Evolutionary conservation across 2,329 filamentous ascomycete species (phyloP), one percentile per base, ranked within the genome.

Genomic region (Capronia americana): DNA sequence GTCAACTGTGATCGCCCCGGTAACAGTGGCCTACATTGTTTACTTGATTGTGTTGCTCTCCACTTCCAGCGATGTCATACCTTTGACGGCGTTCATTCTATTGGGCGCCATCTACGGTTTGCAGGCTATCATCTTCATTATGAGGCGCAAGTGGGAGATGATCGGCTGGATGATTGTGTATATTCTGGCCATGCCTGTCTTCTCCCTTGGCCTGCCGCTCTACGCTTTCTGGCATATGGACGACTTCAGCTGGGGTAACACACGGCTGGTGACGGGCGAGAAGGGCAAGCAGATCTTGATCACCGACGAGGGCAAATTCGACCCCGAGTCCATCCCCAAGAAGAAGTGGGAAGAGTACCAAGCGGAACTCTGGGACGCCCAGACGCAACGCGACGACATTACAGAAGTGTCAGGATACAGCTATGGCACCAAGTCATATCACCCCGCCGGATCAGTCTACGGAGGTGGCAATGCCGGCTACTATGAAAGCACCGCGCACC

Each of bases 341-440:
- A 99, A 98, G 89, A 95, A 92, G 85, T 99, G 95, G 95, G 95
- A 99, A 79, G 95, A 99, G 75, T 99, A 98, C 79, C 95, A 99
- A 79, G 91, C 91, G 69, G 95, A 98, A 84, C 88, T 99, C 53
- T 99, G 94, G 95, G 95, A 99, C 76, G 90, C 91, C 0, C 92
- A 96, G 80, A 96, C 91, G n/a, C 90, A 90, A 67, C 85, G 84
- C 57, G 86, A 88, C 74, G 95, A 99, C 76, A 83, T 89, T 86
- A 67, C 93, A 10, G 94, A 97, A 78, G 82, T 94, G 60, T 97
- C 93, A n/a, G 94, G 94, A 65, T 91, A 92, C 82, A 96, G 92
- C 63, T 99, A 98, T 76, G 94, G 88, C 63, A 99, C 95, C 69
- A 96, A 96, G 81, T 90, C 86, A 70, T 86, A 81, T 73, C 84